Evolutionary conservation across 2,329 filamentous ascomycete species (phyloP).

Genomic region (Fusarium circinatum): DNA sequence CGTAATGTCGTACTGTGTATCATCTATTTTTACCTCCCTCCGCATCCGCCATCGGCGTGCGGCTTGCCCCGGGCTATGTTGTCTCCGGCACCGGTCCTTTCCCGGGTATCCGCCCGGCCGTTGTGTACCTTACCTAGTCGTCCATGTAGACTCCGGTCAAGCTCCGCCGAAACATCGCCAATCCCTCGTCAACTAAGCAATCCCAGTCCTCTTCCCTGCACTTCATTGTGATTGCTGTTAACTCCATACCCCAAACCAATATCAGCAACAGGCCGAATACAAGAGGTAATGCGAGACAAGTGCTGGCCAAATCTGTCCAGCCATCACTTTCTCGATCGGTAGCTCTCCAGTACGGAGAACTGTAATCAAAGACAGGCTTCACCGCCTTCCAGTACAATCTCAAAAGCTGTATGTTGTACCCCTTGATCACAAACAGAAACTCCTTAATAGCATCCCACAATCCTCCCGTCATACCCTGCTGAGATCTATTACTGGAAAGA

Average conservation of each 20-base stretch:
- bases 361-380: constrained; percentile 52
- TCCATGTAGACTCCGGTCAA: constrained; percentile 27
- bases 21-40: constrained; percentile 22
- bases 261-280: constrained; percentile 37
- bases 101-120: constrained; percentile 36
- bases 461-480: neutral
- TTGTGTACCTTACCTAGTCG: constrained; percentile 17
- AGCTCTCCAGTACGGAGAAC: constrained; percentile 50
- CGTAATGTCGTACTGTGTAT: constrained; percentile 5
- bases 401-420: constrained; percentile 26
- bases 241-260: constrained; percentile 44
- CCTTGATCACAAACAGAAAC: constrained; percentile 4
- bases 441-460: constrained; percentile 25
- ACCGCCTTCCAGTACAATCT: constrained; percentile 51
- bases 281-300: constrained; percentile 44
- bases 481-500: constrained; percentile 40
- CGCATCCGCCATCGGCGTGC: constrained; percentile 34
- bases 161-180: constrained; percentile 27
- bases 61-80: constrained; percentile 18
- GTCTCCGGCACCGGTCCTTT: constrained; percentile 39
- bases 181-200: constrained; percentile 23
- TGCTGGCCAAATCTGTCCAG: constrained; percentile 38
- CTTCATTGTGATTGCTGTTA: constrained; percentile 31
- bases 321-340: constrained; percentile 38
- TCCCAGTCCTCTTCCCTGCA: constrained; percentile 28